Base-by-base conservation (phyloP, 2,329 filamentous ascomycete genomes). In the Ambrosiella beaveri region DNA sequence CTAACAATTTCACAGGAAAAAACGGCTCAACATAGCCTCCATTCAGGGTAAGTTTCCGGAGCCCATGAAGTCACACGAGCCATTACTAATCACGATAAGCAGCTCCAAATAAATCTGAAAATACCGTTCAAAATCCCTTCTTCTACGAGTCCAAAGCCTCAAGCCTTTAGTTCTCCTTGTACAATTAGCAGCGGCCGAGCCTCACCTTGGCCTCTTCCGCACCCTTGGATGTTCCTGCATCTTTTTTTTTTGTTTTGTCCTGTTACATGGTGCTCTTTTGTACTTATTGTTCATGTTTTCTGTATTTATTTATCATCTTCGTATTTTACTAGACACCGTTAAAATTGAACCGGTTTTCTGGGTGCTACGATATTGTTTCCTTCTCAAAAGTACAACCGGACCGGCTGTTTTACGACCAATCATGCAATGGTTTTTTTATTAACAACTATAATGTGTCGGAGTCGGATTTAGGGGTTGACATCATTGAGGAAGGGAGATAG, bases 1-100 rank as follows among this genome's bases (percentile, higher is more conserved):
- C 38, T 61, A 52, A 61, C 45, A 17, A 17, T 27, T 36, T 38
- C 40, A 15, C 17, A 61, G 59, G 59, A 61, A 45, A 58, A 58
- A 47, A 7, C 39, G 27, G 36, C 45, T 11, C 56, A 58, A n/a
- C 56, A 52, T 36, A 61, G 45, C n/a, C 45, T 61, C 8, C 54
- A 54, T 11, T 45, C 54, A 11, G n/a, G n/a, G 52, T 54, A 54
- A 41, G 52, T 54, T 41, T 1, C 7, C 7, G 8, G n/a, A 41
- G n/a, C 38, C 45, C 36, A 54, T 15, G n/a, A 47, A 35, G 2
- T 12, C 7, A 12, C 11, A 35, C 45, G 27, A 27, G 27, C 27
- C 3, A 27, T 27, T 27, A 27, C 27, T 27, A 27, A 27, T 27
- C 27, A 27, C 27, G 3, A 4, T 27, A 4, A 27, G 5, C 27